Percentiles rank a stretch among this genome's conserved stretches.
Evolutionary conservation across 768 basidiomycete species (phyloP).

Genomic region (Collybiopsis confluens): DNA sequence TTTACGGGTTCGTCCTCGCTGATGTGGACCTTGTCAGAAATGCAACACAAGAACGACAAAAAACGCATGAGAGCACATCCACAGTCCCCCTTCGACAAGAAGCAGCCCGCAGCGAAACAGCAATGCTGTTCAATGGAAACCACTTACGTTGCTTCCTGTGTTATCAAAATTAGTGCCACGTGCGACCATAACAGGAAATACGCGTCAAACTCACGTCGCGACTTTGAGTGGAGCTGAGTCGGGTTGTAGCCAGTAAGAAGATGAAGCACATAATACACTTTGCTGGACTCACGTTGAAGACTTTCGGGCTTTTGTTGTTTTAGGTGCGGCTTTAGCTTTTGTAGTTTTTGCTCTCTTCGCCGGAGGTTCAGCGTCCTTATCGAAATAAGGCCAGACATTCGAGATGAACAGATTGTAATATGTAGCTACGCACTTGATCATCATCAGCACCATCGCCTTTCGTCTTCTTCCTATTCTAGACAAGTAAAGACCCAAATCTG

Average conservation of each 20-base stretch:
- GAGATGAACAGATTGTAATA: not conserved
- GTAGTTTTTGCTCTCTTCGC: conserved; percentile 3
- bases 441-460: not conserved
- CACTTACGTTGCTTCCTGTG: conserved; percentile 8
- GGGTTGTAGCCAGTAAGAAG: not conserved
- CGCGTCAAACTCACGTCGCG: conserved; percentile 6
- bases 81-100: conserved; percentile 20
- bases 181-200: not conserved
- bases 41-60: conserved; percentile 60
- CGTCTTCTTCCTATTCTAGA: not conserved
- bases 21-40: conserved; percentile 49
- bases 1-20: conserved; percentile 43
- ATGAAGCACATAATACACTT: not conserved
- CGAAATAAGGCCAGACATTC: not conserved
- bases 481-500: not conserved
- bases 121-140: too few relatives aligned
- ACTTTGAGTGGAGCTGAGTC: not conserved
- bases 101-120: not conserved
- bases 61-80: conserved; percentile 53
- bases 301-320: not conserved
- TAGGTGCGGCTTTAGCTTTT: not conserved
- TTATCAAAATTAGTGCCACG: conserved; percentile 3
- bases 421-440: not conserved
- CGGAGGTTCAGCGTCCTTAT: conserved; percentile 1
- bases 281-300: not conserved